These are phyloP conservation scores for Chloromonas sp. DNA, from an alignment of 163 green algal species.

Conservation along the genomic window DNA sequence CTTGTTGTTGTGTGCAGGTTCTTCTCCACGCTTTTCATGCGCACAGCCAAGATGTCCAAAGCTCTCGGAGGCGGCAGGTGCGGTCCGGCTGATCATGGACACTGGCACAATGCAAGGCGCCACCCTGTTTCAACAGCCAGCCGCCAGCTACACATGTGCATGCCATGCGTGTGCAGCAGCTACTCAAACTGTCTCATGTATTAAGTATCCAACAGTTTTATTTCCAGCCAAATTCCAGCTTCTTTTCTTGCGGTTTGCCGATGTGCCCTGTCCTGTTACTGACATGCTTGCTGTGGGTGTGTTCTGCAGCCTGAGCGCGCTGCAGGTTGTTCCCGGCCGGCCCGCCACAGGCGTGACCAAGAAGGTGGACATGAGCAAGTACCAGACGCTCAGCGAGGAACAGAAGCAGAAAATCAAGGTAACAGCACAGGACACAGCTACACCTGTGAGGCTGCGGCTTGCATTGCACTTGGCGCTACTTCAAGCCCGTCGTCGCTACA, in stretches of 20 bases:
- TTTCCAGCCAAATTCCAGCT: too few species aligned
- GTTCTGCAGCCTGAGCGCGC: conserved; percentile 46
- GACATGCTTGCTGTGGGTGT: neutral
- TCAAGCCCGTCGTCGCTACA: neutral
- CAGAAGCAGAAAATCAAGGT: conserved; percentile 66
- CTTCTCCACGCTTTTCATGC: conserved; percentile 79
- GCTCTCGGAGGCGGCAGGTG: conserved; percentile 53
- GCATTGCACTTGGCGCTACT: neutral
- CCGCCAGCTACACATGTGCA: too few species aligned
- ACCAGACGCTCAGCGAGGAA: conserved; percentile 58
- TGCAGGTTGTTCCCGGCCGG: conserved; percentile 63
- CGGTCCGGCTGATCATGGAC: too few species aligned
- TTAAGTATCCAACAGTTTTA: too few species aligned
- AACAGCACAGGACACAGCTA: neutral
- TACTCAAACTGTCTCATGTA: too few species aligned
- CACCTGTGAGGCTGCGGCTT: neutral
- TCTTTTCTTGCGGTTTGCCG: too few species aligned
- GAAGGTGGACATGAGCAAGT: conserved; percentile 40
- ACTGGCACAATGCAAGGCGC: too few species aligned
- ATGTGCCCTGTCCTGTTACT: conserved; percentile 39
- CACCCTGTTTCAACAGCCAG: too few species aligned
- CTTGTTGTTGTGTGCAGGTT: conserved; percentile 47
- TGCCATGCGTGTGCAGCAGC: too few species aligned
- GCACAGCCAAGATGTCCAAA: conserved; percentile 65
- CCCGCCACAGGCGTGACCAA: conserved; percentile 33